Base-by-base conservation (phyloP, 805 yeast species). In the Kluyveromyces nonfermentans region DNA sequence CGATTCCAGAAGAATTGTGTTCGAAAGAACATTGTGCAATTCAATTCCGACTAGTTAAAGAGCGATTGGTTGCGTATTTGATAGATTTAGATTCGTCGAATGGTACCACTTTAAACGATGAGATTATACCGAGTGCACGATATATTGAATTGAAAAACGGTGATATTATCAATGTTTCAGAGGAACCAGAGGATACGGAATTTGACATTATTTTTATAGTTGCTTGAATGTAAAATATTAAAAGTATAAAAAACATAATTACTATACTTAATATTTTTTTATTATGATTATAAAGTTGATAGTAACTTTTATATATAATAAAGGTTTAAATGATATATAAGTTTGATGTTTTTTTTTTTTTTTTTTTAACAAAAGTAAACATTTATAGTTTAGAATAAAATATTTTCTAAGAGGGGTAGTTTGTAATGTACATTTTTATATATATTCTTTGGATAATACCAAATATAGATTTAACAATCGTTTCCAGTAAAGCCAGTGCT, bases 21-120 rank as follows among this genome's bases (percentile, higher is more conserved):
- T 69, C 74, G 0, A 67, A 67, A 39, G 75, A 73, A 50, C 78
- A 74, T 50, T 75, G 77, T 17, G 77, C 63, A 0, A 58, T 74
- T 7, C 78, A 73, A 47, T 73, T 69, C 48, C 55, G 73, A 25
- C 39, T 51, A n/a, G 48, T 49, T 12, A 40, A 49, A 5, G 50
- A 41, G 17, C 21, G 42, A 17, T 42, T 60, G 20, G 52, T 53
- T n/a, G 69, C 70, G 5, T 74, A 70, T 46, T 44, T 74, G 7
- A 69, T 72, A 33, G 78, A 74, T 47, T 52, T 74, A 30, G 72
- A 71, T 18, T 70, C 76, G 1, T 64, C 73, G 7, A 69, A 73
- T 52, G 77, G 77, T 0, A 73, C 78, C 1, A 49, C 52, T 7
- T 46, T 74, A 34, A 73, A 73, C 50, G 70, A 63, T 5, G 57